A percentile compares a stretch with the other conserved stretches of the same genome.
phyloP scores from a whole-genome alignment of 768 basidiomycete species.

The Cyathus striatus region DNA sequence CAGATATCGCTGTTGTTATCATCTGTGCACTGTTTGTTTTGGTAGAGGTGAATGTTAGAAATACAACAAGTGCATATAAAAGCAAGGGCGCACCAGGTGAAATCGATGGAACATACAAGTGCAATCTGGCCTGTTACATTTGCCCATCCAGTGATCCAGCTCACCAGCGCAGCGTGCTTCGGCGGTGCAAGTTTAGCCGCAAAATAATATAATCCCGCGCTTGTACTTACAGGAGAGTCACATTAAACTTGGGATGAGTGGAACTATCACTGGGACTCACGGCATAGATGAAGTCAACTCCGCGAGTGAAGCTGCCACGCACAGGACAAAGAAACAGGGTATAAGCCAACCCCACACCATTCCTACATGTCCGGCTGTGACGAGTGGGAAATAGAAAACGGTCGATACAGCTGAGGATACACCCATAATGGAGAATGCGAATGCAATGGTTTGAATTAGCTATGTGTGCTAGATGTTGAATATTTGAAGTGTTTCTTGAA shows the following conservation, averaged over 20 bases:
- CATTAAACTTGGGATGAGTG: neutral
- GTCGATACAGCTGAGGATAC: constrained; percentile 51
- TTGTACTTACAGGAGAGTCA: constrained; percentile 45
- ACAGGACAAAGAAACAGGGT: constrained; percentile 52
- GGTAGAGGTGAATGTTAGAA: neutral
- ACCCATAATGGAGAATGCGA: constrained; percentile 59
- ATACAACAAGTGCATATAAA: neutral
- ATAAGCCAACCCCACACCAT: constrained; percentile 66
- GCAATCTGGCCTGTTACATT: constrained; percentile 51
- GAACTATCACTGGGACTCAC: constrained; percentile 26
- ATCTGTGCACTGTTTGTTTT: constrained; percentile 40
- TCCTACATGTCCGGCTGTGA: constrained; percentile 58
- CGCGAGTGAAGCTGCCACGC: constrained; percentile 50
- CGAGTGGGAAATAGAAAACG: constrained; percentile 45
- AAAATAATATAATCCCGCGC: constrained; percentile 77
- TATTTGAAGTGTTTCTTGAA: neutral
- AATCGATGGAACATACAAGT: constrained; percentile 55
- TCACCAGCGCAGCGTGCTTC: constrained; percentile 54
- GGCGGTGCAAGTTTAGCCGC: constrained; percentile 69
- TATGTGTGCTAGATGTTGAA: constrained; percentile 8
- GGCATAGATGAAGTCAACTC: constrained; percentile 59
- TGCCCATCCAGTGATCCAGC: constrained; percentile 50
- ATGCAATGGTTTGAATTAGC: constrained; percentile 49
- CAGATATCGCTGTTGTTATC: constrained; percentile 56
- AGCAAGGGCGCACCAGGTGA: constrained; percentile 30